Evolutionary conservation across 441 rosid genomes (phyloP), one percentile per base, ranked within the genome.

Genomic region (Omphalea diandra): DNA sequence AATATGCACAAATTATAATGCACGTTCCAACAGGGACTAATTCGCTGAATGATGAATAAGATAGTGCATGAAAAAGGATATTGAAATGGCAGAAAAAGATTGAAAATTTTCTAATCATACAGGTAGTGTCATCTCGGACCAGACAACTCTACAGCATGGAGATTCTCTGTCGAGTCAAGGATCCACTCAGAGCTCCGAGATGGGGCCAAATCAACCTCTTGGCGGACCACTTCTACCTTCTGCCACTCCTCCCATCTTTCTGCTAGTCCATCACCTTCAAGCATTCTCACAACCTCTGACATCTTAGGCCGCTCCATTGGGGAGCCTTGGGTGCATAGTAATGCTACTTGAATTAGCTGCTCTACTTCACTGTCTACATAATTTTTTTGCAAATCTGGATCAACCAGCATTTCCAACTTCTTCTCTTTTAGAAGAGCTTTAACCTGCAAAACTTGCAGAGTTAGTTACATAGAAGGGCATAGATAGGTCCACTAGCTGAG

Each of bases 241-340:
- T 90, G 96, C 97, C 94, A 90, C 76, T 88, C 94, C 56, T 90
- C 94, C 97, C 97, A 92, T 80, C 85, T 84, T 82, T 92, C 96
- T 0, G 88, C 94, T 77, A 90, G 75, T 60, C 94, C 96, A 68
- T 90, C 94, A 33, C 97, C 94, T 77, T 92, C 97, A 15, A 92
- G 94, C 97, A 92, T 92, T 71, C 93, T 87, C 58, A 90, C 94
- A 14, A 92, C 97, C 64, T 92, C 96, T 2, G 91, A 80, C 97
- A 92, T 92, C 84, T 92, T 90, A 0, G 98, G 98, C 63, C 98
- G 85, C 57, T 92, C 91, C 82, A 78, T 75, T 83, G 96, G 57
- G 24, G 92, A 90, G 70, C 92, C 78, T 61, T 91, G 97, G 7
- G 98, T 92, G 84, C 96, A 92, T 35, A 92, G 85, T 68, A 92